Evolutionary conservation across 768 basidiomycete species (phyloP), one percentile per base, ranked within the genome.

Genomic region (Xerocomellus intermedius): DNA sequence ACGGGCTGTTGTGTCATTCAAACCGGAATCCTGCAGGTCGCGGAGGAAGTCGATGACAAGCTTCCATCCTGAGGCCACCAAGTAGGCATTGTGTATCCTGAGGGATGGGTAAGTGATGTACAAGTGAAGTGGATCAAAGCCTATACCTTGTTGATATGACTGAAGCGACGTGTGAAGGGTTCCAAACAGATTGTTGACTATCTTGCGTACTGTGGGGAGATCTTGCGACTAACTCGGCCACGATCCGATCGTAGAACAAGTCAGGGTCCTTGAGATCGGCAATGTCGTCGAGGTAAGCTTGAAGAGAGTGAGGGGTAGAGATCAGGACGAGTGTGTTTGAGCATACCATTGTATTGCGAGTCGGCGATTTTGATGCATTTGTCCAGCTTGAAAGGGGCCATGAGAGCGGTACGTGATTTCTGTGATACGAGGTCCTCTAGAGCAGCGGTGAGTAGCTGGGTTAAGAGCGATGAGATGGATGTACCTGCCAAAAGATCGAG

Each of bases 31-130:
- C n/a, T 77, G 73, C 43, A 92, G 73, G 26, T 80, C 75, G 48
- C 76, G 76, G 50, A 93, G 73, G 32, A 75, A 75, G 54, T 85
- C 77, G 4, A 77, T 69, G n/a, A 89, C 83, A 45, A 92, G 73
- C 59, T 80, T 88, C 91, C 91, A 94, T 2, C 83, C 86, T 16
- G 89, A 83, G n/a, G 90, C 87, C 33, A 92, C 76, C 80, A 88
- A 82, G 69, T 90, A 91, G 8, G 82, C 70, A 66, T 93, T 94
- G 69, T 94, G 91, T 50, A 93, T 78, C 69, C 91, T 93, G 61
- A 39, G 48, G 33, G 24, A 58, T 37, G 51, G n/a, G 50, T 61
- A 26, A 28, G 57, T 52, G 3, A 37, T 19, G 51, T 24, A 17
- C 46, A 33, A 22, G 49, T 16, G 19, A 55, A 50, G 53, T 8